phyloP scores from a whole-genome alignment of 2,329 filamentous ascomycete species.

The Alternaria rosae region DNA sequence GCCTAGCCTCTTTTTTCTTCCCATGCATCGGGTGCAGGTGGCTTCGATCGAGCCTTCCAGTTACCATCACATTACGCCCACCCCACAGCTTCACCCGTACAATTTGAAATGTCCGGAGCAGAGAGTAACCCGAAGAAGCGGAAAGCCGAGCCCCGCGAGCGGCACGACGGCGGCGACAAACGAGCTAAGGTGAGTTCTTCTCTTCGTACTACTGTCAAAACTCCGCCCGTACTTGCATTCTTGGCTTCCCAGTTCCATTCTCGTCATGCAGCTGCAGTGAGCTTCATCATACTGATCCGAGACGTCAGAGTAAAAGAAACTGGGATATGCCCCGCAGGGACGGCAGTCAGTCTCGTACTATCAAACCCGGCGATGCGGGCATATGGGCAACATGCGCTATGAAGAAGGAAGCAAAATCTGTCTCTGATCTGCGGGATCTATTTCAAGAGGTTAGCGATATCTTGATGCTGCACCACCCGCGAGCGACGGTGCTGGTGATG shows the following conservation, averaged over 20 bases:
- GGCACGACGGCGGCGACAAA: slow-evolving; percentile 41
- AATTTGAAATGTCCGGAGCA: slow-evolving; percentile 20
- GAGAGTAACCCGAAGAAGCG: slow-evolving; percentile 42
- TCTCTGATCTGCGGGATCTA: slow-evolving; percentile 70
- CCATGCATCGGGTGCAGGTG: neutral
- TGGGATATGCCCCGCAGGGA: slow-evolving; percentile 52
- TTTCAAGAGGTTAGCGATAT: slow-evolving; percentile 67
- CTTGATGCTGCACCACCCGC: neutral
- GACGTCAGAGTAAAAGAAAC: slow-evolving; percentile 52
- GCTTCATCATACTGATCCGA: slow-evolving; percentile 23
- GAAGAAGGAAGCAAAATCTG: slow-evolving; percentile 73
- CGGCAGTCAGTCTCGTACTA: slow-evolving; percentile 42
- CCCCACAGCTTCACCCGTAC: neutral
- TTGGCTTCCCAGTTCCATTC: slow-evolving; percentile 20
- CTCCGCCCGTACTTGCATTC: slow-evolving; percentile 14
- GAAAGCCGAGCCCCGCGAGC: slow-evolving; percentile 44
- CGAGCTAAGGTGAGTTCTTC: slow-evolving; percentile 47
- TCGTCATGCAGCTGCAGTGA: slow-evolving; percentile 27
- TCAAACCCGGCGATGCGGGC: slow-evolving; percentile 74
- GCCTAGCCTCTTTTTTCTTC: slow-evolving; percentile 14
- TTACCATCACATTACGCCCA: slow-evolving; percentile 9
- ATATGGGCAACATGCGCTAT: slow-evolving; percentile 82
- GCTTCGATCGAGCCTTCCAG: slow-evolving; percentile 3
- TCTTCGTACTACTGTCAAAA: slow-evolving; percentile 18
- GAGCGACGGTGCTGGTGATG: neutral